Evolutionary conservation across 192 early-diverging fungal species (phyloP), one percentile per base, ranked within the genome.

Genomic region (Martensiomyces pterosporus): DNA sequence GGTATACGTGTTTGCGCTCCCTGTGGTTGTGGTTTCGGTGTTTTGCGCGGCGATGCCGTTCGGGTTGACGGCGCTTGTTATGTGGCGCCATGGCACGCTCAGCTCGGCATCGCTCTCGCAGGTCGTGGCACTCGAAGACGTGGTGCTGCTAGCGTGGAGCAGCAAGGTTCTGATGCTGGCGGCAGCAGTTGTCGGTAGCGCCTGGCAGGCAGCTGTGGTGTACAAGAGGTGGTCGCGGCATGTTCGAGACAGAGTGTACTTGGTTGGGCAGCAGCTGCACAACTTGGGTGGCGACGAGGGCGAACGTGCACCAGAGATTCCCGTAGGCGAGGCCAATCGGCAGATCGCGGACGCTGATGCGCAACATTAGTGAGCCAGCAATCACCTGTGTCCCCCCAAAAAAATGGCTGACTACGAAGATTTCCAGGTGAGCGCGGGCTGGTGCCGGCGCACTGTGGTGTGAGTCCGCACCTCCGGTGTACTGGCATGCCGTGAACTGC

Each of bases 181-280:
- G 16, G 45, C 37, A 7, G 4, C 60, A 16, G 24, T 32, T 43
- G 38, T 54, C 48, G 62, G 43, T 15, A 23, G 62, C 34, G 44
- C 39, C 2, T 66, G 60, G 49, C 55, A 38, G 19, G 46, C 51
- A 12, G 35, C 58, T 26, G 32, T 49, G 8, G 27, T 83, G 44
- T 57, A 89, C 22, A 75, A 68, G 27, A 46, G 57, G 8, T 98
- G 95, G 92, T 76, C 86, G 39, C 79, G 86, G 16, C 54, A 78
- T 36, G 80, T 93, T 3, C 77, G 85, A 19, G 93, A 98, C 33
- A 88, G 89, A 37, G 79, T 82, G 39, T 98, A 89, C 49, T 67
- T 93, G 24, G 83, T 94, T 39, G 95, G 95, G 9, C 77, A 82
- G 24, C 74, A 75, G 59, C 70, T 98, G 52, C 90, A 92, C 57